These are phyloP conservation scores for Cucurbita argyrosperma DNA, from an alignment of 306 rosid species.

Conservation along the genomic window DNA sequence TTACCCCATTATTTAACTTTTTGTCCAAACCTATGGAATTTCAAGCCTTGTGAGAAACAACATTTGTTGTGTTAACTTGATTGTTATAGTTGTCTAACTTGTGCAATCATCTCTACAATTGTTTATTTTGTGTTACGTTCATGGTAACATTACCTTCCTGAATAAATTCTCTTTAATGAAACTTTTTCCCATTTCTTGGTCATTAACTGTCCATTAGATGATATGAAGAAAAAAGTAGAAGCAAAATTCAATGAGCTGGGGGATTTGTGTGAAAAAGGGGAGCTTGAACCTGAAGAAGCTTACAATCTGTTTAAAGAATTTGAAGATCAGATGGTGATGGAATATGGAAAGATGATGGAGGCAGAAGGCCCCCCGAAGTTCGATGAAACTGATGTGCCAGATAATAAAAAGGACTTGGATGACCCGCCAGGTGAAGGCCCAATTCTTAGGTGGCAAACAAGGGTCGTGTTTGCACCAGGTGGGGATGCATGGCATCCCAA, in stretches of 20 bases:
- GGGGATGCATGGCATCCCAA: conserved; percentile 98
- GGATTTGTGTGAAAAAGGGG: conserved; percentile 92
- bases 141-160: neutral
- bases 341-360: conserved; percentile 40
- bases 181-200: neutral
- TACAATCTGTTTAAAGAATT: conserved; percentile 61
- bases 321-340: conserved; percentile 60
- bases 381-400: conserved; percentile 29
- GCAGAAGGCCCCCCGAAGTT: conserved; percentile 34
- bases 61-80: neutral
- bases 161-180: neutral
- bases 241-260: conserved; percentile 61
- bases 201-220: conserved; percentile 24
- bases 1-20: neutral
- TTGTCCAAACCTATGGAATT: neutral
- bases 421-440: conserved; percentile 96
- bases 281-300: conserved; percentile 83
- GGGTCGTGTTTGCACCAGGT: conserved; percentile 88
- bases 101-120: neutral
- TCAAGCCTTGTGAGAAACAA: neutral
- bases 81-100: neutral
- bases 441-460: conserved; percentile 72
- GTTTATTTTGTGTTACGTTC: neutral
- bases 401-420: conserved; percentile 49
- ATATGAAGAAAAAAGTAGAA: conserved; percentile 64